phyloP scores from a whole-genome alignment of 768 basidiomycete species.

The Galerina marginata region DNA sequence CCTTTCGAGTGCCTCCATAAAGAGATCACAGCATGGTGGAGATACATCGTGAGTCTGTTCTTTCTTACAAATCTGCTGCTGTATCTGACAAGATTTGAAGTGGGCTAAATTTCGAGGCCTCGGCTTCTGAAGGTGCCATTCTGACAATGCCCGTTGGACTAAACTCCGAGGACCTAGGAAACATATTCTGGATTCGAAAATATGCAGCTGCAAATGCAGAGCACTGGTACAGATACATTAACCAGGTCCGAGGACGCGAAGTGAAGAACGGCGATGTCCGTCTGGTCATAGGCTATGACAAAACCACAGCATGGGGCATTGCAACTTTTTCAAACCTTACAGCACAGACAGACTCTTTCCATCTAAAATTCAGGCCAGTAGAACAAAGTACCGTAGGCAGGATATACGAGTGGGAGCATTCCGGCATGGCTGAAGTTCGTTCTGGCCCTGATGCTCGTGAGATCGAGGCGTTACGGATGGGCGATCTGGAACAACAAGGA shows the following conservation, averaged over 20 bases:
- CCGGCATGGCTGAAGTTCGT: constrained; percentile 9
- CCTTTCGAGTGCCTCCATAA: constrained; percentile 12
- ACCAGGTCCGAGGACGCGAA: constrained; percentile 16
- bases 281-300: constrained; percentile 23
- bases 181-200: constrained; percentile 3
- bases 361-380: constrained; percentile 8
- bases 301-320: constrained; percentile 23
- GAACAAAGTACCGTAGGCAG: background rate
- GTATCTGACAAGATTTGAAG: background rate
- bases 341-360: constrained; percentile 3
- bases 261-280: constrained; percentile 23
- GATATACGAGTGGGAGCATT: constrained; percentile 10
- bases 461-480: constrained; percentile 1
- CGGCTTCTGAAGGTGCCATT: constrained; percentile 21
- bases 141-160: constrained; percentile 25
- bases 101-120: constrained; percentile 16
- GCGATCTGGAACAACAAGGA: constrained; percentile 1
- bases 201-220: constrained; percentile 19
- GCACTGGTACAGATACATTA: constrained; percentile 21
- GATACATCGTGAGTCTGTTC: background rate
- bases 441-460: constrained; percentile 3
- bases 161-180: constrained; percentile 13
- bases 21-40: background rate
- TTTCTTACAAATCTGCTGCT: background rate
- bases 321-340: constrained; percentile 17